Evolutionary conservation across 257 asterid genomes (phyloP).

Genomic region (Solanum raphanifolium): DNA sequence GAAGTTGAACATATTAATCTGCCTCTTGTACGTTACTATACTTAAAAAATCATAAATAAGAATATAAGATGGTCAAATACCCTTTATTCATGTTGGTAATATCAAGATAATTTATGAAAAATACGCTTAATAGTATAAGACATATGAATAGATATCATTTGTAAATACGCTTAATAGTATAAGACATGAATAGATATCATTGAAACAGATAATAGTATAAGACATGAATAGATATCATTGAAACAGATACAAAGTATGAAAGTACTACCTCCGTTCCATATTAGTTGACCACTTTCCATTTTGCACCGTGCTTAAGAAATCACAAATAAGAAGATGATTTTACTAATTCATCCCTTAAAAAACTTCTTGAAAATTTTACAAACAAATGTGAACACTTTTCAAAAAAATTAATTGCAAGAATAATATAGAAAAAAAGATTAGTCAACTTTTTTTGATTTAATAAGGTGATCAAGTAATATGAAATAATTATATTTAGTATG

Average conservation of each 20-base stretch:
- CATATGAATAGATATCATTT: too few species aligned
- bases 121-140: too few species aligned
- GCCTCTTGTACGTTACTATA: not conserved
- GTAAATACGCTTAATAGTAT: too few species aligned
- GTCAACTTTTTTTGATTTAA: too few species aligned
- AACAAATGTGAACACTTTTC: not conserved
- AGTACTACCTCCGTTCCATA: not conserved
- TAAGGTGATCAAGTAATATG: too few species aligned
- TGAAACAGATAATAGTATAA: too few species aligned
- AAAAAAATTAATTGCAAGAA: not conserved
- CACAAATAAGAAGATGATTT: not conserved
- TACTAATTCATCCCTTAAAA: not conserved
- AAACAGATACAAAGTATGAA: too few species aligned
- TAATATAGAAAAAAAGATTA: too few species aligned
- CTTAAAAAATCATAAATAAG: not conserved
- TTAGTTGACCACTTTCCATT: not conserved
- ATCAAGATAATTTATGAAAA: not conserved
- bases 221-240: not conserved
- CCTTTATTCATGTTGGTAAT: not conserved
- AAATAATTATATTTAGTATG: too few species aligned
- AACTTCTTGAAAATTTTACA: not conserved
- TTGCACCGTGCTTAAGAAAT: not conserved
- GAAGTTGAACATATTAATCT: not conserved
- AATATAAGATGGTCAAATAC: too few species aligned
- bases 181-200: too few species aligned